Percentiles rank a stretch among this genome's conserved stretches.
Evolutionary conservation across 768 basidiomycete species (phyloP).

Genomic region (Kwoniella heveanensis): DNA sequence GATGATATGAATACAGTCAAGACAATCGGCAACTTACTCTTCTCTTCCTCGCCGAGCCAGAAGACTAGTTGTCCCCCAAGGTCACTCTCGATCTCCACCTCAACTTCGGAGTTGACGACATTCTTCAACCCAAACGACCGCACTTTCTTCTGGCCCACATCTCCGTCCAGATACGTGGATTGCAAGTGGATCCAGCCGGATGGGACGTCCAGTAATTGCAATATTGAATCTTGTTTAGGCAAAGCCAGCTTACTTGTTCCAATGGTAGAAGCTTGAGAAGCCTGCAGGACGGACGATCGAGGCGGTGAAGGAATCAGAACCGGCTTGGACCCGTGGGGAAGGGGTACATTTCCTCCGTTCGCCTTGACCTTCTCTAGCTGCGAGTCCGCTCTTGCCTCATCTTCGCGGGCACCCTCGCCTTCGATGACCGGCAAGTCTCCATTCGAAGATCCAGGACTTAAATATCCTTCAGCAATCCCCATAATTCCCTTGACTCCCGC

Average conservation of each 20-base stretch:
- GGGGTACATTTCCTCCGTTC: constrained; percentile 2
- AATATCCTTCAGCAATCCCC: constrained; percentile 39
- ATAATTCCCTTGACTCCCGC: constrained; percentile 45
- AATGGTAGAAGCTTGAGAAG: not conserved
- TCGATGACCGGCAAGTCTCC: not conserved
- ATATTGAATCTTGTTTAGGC: constrained; percentile 14
- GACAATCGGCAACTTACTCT: constrained; percentile 20
- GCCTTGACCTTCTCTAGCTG: not conserved
- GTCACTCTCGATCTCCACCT: constrained; percentile 40
- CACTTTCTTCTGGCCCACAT: constrained; percentile 32
- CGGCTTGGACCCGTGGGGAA: constrained; percentile 8
- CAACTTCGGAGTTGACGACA: constrained; percentile 23
- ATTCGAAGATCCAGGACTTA: constrained; percentile 8
- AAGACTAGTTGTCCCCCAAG: constrained; percentile 35
- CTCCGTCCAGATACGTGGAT: constrained; percentile 45
- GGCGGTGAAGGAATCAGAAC: constrained; percentile 13
- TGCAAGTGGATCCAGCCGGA: constrained; percentile 52
- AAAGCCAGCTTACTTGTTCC: constrained; percentile 11
- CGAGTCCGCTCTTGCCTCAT: not conserved
- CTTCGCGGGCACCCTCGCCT: not conserved
- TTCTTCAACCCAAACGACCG: constrained; percentile 41
- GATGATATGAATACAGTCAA: not conserved
- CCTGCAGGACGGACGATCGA: not conserved
- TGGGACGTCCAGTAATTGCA: constrained; percentile 41
- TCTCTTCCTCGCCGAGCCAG: constrained; percentile 44